Base-by-base conservation (phyloP, 2,329 filamentous ascomycete genomes). In the Cordyceps cateniannulata region DNA sequence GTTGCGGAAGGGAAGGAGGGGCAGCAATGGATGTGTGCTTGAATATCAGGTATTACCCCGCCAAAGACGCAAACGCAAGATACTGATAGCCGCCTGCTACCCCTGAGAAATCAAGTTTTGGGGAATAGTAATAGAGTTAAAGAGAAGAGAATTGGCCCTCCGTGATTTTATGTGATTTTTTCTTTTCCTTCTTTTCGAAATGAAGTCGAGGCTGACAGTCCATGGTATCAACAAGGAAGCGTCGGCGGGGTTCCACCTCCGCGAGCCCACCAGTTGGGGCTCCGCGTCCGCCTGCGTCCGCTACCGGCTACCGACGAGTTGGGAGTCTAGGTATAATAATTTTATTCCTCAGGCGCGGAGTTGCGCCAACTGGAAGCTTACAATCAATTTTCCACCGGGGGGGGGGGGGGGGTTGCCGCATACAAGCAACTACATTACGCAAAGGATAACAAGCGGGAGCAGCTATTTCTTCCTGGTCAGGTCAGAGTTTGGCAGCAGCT, bases 211-310 rank as follows among this genome's bases (percentile, higher is more conserved):
- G 9, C n/a, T 51, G 44, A 42, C 27, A 56, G 27, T 35, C 52
- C 22, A 9, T 47, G 9, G 14, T 42, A 24, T 16, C 18, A 16
- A 29, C 5, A 42, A 10, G 22, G 48, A 52, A 29, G 35, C 53
- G 61, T 68, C 49, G 62, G 63, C 64, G 64, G 64, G 64, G 64
- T 65, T 65, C 63, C 58, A 59, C 63, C 63, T 62, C 64, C 64
- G 62, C 45, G 32, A 44, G 58, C 10, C 47, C 52, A 61, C 62
- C 58, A 49, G 22, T n/a, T 35, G 49, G 51, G 51, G 59, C 51
- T 55, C 50, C 58, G 27, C 27, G 32, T 35, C 32, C 7, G 29
- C 29, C 29, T 32, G 51, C 51, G 49, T 50, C 51, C 59, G 59
- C 44, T 54, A 57, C 44, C 45, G 16, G 54, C n/a, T n/a, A n/a